phyloP scores from a whole-genome alignment of 1,284 basidiomycete genomes.

The Austroboletus niveus region DNA sequence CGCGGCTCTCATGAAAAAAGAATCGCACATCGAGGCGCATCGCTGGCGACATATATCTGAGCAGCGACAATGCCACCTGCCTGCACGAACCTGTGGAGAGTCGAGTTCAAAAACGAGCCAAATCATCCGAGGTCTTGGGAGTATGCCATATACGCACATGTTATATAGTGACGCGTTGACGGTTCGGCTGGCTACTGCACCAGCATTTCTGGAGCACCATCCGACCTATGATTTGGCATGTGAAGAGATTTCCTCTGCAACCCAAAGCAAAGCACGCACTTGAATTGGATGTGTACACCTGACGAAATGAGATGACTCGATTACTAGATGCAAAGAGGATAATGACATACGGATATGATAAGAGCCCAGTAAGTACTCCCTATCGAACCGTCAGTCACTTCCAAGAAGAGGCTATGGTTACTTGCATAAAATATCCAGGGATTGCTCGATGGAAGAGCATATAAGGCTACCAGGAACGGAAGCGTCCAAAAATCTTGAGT shows the following conservation, averaged over 20 bases:
- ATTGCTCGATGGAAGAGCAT: constrained; percentile 42
- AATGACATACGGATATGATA: constrained; percentile 27
- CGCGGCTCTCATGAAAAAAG: too few relatives aligned
- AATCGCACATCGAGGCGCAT: constrained; percentile 46
- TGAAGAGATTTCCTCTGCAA: neutral
- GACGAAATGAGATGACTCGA: too few relatives aligned
- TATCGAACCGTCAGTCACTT: constrained; percentile 4
- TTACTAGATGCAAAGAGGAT: too few relatives aligned
- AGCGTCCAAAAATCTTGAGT: constrained; percentile 46
- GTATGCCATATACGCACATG: constrained; percentile 34
- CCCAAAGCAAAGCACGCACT: constrained; percentile 1
- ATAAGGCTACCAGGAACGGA: constrained; percentile 51
- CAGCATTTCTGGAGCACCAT: constrained; percentile 56
- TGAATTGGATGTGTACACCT: constrained; percentile 40
- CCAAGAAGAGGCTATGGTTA: neutral
- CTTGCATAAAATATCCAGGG: constrained; percentile 48
- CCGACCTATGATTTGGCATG: constrained; percentile 37
- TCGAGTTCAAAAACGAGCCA: too few relatives aligned
- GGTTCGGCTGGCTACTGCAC: constrained; percentile 52
- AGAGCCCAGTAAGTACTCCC: constrained; percentile 16
- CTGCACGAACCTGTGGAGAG: constrained; percentile 42
- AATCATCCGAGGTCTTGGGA: too few relatives aligned
- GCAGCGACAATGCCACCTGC: constrained; percentile 43
- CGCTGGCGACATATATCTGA: constrained; percentile 47
- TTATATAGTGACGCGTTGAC: constrained; percentile 58